Evolutionary conservation across 345 rosid genomes (phyloP).

Genomic region (Geranium rotundifolium): DNA sequence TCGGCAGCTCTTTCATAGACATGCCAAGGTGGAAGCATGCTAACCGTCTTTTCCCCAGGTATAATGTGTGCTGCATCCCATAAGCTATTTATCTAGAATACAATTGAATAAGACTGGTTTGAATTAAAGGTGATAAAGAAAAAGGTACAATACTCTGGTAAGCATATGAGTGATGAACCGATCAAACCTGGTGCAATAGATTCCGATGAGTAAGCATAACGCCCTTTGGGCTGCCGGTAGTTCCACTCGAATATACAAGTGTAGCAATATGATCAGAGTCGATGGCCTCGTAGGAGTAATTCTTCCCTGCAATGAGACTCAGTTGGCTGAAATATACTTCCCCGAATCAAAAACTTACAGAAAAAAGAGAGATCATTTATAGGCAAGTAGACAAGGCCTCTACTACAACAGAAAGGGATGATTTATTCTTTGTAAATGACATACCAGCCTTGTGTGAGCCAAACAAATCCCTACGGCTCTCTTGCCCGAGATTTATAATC

Average conservation of each 20-base stretch:
- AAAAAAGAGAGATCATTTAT: too few species aligned
- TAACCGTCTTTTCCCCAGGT: conserved; percentile 73
- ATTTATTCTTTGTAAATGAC: conserved; percentile 4
- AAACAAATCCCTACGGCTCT: conserved; percentile 34
- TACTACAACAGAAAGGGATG: background rate
- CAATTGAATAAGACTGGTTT: background rate
- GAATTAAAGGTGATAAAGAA: background rate
- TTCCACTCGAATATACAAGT: conserved; percentile 84
- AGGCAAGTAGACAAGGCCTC: too few species aligned
- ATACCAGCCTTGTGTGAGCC: conserved; percentile 43
- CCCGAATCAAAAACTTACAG: background rate
- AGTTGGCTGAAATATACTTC: background rate
- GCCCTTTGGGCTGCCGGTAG: conserved; percentile 94
- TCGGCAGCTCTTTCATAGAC: conserved; percentile 87
- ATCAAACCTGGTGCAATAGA: conserved; percentile 76
- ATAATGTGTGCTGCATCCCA: conserved; percentile 61
- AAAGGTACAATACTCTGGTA: background rate
- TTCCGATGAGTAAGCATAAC: conserved; percentile 94
- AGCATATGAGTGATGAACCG: conserved; percentile 4
- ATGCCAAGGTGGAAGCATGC: conserved; percentile 95
- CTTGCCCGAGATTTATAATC: conserved; percentile 53
- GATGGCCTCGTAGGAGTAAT: conserved; percentile 39
- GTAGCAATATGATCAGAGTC: conserved; percentile 69
- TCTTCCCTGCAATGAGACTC: conserved; percentile 33
- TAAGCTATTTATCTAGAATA: conserved; percentile 51